Percentiles rank a stretch among this genome's conserved stretches.
Conservation (phyloP, 306 rosid species). For the Medicago ruthenica region DNA sequence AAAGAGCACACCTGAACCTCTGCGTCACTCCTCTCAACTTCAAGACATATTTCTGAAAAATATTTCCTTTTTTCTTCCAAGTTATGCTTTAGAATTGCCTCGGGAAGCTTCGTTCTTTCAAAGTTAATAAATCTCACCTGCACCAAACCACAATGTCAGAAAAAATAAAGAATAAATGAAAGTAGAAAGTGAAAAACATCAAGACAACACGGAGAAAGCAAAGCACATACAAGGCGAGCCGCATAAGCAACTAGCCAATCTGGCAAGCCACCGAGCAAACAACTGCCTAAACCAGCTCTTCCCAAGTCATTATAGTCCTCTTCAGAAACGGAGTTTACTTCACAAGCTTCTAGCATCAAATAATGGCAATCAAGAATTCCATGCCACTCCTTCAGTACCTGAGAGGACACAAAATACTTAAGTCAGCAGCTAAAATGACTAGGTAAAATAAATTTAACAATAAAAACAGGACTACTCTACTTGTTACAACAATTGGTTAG, state of each 20-base stretch:
- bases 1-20: conserved; percentile 80
- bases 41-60: conserved; percentile 87
- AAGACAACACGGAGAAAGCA: conserved; percentile 36
- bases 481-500: not conserved
- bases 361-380: conserved; percentile 85
- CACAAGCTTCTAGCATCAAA: conserved; percentile 96
- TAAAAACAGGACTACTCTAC: conserved; percentile 1
- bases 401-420: conserved; percentile 28
- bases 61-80: conserved; percentile 89
- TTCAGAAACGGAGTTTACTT: conserved; percentile 75
- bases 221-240: conserved; percentile 84
- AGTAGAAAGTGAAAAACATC: conserved; percentile 4
- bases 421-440: conserved; percentile 34
- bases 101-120: conserved; percentile 94
- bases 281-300: conserved; percentile 98
- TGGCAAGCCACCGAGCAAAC: conserved; percentile 96
- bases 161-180: conserved; percentile 6
- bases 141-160: conserved; percentile 49
- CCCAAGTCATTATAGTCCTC: conserved; percentile 89
- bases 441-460: conserved; percentile 16
- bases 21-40: conserved; percentile 94
- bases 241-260: conserved; percentile 97
- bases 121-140: conserved; percentile 91
- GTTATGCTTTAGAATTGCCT: conserved; percentile 82
- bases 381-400: conserved; percentile 95